phyloP scores from a whole-genome alignment of 257 asterid species.

The Fraxinus excelsior region DNA sequence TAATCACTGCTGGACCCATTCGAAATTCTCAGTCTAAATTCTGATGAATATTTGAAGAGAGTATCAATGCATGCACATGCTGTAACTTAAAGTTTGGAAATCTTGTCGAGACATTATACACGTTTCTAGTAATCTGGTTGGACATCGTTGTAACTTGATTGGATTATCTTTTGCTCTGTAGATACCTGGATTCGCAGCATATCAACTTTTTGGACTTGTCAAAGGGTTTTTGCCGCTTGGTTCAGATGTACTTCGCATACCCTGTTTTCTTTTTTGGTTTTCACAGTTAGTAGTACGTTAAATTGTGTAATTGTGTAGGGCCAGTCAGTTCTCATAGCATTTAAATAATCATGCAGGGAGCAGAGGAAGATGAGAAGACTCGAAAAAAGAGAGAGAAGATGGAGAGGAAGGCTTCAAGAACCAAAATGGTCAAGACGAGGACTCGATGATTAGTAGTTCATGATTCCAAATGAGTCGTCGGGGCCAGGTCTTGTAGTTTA shows the following conservation, averaged over 20 bases:
- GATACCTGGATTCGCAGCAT: conserved; percentile 92
- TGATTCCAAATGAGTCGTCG: background rate
- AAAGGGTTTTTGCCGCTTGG: conserved; percentile 76
- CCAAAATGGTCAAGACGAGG: conserved; percentile 71
- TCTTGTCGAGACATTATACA: background rate
- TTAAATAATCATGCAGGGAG: conserved; percentile 49
- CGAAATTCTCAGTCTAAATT: background rate
- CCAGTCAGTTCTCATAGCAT: conserved; percentile 11
- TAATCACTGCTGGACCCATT: background rate
- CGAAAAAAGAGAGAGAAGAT: conserved; percentile 87
- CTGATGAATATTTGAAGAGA: background rate
- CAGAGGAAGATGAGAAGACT: conserved; percentile 85
- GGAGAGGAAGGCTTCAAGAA: conserved; percentile 90
- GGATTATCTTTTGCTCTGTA: conserved; percentile 29
- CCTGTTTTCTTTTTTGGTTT: background rate
- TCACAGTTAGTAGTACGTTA: background rate
- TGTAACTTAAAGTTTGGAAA: background rate
- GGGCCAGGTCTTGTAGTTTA: conserved; percentile 3
- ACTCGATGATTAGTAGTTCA: conserved; percentile 36
- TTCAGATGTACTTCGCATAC: conserved; percentile 54
- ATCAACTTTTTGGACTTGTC: conserved; percentile 74
- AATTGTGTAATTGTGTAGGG: background rate
- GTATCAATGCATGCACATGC: background rate
- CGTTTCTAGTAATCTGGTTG: background rate
- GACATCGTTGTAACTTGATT: background rate